Base-by-base conservation (phyloP, 805 yeast species). In the Nakazawaea wyomingensis region DNA sequence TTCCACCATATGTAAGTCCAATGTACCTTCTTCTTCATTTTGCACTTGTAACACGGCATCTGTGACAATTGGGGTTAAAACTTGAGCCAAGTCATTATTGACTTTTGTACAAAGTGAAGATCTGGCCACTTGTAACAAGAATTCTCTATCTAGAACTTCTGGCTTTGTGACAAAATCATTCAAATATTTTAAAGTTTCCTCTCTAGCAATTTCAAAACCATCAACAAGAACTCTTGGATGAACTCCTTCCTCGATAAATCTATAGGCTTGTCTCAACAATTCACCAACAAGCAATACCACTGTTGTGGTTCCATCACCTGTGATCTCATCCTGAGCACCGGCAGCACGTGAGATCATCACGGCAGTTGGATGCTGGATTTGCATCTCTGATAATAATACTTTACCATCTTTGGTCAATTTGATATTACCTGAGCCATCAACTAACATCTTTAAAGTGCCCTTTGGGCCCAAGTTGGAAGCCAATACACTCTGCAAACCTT, bases 271-370 rank as follows among this genome's bases (percentile, higher is more conserved):
- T 61, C 86, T 87, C 60, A 93, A 74, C 48, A 93, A 70, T 62
- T 91, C 97, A 44, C 99, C 99, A 34, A 93, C 99, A 43, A 90
- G 74, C 49, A 95, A 72, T 35, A 90, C 91, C 43, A 93, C 99
- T 2, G 96, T 85, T 5, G 98, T 91, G 43, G 99, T 93, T 50
- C 99, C 99, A 65, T 93, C 99, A 39, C 99, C 99, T n/a, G 98
- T 86, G 59, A 93, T 88, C 64, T 93, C 99, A 63, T 93, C 99
- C 66, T 93, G 99, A 0, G 99, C 97, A 36, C 96, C 80, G 39
- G 99, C 99, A 11, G 98, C 99, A 51, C 98, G 76, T 3, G 99
- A 96, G 66, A 85, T 85, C 85, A 85, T 79, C 28, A 85, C 85
- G 0, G 95, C 95, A 3, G 95, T 85, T 9, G 95, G 95, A 49